Conservation (phyloP, 108 stramenopile genomes). For the Nitzschia sp. region DNA sequence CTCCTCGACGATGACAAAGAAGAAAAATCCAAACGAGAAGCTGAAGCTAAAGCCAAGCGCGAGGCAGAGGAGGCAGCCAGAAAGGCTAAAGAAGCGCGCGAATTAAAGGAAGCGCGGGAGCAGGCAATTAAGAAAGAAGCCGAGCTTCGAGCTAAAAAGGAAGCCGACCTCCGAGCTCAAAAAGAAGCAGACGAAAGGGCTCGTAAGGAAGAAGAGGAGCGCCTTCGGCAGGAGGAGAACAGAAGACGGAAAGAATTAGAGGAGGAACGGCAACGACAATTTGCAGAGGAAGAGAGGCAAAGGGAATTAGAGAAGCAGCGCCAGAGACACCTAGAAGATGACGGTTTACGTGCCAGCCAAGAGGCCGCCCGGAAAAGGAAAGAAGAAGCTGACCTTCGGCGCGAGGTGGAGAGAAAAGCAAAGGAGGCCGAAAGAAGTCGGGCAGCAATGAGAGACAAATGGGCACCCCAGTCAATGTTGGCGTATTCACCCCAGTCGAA, state of each 20-base stretch:
- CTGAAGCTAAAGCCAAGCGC: neutral
- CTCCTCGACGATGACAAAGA: neutral
- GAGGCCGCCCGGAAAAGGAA: slow-evolving; percentile 1
- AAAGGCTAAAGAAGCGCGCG: neutral
- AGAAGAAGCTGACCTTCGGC: slow-evolving; percentile 8
- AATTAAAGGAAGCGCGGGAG: slow-evolving; percentile 13
- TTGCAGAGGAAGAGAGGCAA: slow-evolving; percentile 7
- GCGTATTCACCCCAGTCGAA: slow-evolving; percentile 7
- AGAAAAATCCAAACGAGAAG: neutral
- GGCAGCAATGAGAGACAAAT: slow-evolving; percentile 1
- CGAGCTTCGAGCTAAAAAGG: slow-evolving; percentile 4
- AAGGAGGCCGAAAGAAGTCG: neutral
- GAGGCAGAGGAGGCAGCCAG: slow-evolving; percentile 9
- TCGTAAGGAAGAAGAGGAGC: neutral
- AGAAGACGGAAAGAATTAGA: neutral
- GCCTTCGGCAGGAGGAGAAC: neutral
- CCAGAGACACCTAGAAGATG: neutral
- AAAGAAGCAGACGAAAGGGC: neutral
- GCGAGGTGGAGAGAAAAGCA: neutral
- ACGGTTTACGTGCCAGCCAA: slow-evolving; percentile 6
- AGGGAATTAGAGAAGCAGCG: neutral
- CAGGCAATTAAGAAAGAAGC: slow-evolving; percentile 11
- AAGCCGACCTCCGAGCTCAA: slow-evolving; percentile 4
- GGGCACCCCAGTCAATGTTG: slow-evolving; percentile 4
- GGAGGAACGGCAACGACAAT: slow-evolving; percentile 1